Conservation (phyloP, 2,329 filamentous ascomycete genomes). For the Zymoseptoria pseudotritici region DNA sequence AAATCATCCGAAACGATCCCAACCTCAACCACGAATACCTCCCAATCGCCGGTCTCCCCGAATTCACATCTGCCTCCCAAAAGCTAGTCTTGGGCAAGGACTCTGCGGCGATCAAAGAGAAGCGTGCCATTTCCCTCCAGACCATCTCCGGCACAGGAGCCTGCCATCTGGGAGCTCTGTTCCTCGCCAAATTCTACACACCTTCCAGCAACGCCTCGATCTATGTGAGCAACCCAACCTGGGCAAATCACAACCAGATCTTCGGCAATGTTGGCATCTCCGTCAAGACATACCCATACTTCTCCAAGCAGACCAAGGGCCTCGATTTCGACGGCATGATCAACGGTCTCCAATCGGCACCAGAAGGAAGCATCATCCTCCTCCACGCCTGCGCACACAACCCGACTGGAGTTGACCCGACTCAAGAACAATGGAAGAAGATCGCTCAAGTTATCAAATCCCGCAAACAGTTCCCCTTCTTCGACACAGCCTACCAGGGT, state of each 20-base stretch:
- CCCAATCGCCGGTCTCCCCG: slow-evolving; percentile 79
- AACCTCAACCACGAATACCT: slow-evolving; percentile 96
- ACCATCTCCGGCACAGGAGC: slow-evolving; percentile 97
- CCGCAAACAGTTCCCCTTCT: slow-evolving; percentile 92
- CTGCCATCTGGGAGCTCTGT: slow-evolving; percentile 85
- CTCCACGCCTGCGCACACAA: slow-evolving; percentile 97
- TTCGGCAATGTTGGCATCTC: slow-evolving; percentile 81
- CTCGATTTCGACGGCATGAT: slow-evolving; percentile 91
- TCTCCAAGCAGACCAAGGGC: slow-evolving; percentile 77
- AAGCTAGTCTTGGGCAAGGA: slow-evolving; percentile 77
- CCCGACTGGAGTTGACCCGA: slow-evolving; percentile 93
- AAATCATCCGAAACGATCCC: slow-evolving; percentile 79
- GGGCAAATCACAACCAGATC: slow-evolving; percentile 99
- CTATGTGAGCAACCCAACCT: slow-evolving; percentile 92
- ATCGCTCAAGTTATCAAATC: slow-evolving; percentile 68
- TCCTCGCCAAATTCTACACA: slow-evolving; percentile 85
- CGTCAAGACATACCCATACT: slow-evolving; percentile 86
- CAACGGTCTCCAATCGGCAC: slow-evolving; percentile 59
- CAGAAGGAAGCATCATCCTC: slow-evolving; percentile 75
- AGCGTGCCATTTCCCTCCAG: slow-evolving; percentile 75
- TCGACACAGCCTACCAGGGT: slow-evolving; percentile 95
- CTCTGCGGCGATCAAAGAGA: slow-evolving; percentile 75
- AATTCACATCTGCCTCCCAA: slow-evolving; percentile 83
- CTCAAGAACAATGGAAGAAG: slow-evolving; percentile 87
- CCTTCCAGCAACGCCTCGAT: slow-evolving; percentile 56